Evolutionary conservation across 768 basidiomycete genomes (phyloP).

Genomic region (Porphyrellus cyaneotinctus): DNA sequence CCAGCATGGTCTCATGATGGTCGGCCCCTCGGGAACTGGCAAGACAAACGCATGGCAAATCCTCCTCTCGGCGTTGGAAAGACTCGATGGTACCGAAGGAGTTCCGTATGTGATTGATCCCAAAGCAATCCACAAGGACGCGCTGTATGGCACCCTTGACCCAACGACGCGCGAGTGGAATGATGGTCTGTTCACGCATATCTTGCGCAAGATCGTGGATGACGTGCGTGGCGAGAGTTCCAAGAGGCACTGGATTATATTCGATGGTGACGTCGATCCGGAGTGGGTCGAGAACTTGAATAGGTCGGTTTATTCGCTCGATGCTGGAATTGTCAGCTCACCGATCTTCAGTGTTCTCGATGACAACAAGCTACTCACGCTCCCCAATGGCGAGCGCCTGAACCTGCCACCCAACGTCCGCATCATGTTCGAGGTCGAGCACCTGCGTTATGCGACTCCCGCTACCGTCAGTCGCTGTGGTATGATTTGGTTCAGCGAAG

Average conservation of each 20-base stretch:
- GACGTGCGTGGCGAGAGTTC: constrained; percentile 96
- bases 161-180: constrained; percentile 99
- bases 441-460: constrained; percentile 92
- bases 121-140: constrained; percentile 98
- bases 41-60: constrained; percentile 98
- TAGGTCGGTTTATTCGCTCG: constrained; percentile 52
- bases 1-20: constrained; percentile 99
- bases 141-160: constrained; percentile 94
- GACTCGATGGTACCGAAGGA: constrained; percentile 89
- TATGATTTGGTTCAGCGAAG: constrained; percentile 99
- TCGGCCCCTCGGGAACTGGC: constrained; percentile 93
- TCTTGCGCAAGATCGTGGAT: constrained; percentile 95
- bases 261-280: constrained; percentile 98
- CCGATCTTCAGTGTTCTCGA: constrained; percentile 75
- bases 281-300: constrained; percentile 99
- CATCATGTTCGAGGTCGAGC: constrained; percentile 99
- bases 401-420: constrained; percentile 95
- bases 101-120: constrained; percentile 97
- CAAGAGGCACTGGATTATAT: constrained; percentile 98
- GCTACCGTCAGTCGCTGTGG: constrained; percentile 99
- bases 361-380: constrained; percentile 94
- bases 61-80: constrained; percentile 82
- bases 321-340: constrained; percentile 1
- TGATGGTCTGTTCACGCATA: constrained; percentile 96
- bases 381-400: constrained; percentile 97